phyloP scores from a whole-genome alignment of 495 filamentous ascomycete species.

The Aspergillus heteromorphus region DNA sequence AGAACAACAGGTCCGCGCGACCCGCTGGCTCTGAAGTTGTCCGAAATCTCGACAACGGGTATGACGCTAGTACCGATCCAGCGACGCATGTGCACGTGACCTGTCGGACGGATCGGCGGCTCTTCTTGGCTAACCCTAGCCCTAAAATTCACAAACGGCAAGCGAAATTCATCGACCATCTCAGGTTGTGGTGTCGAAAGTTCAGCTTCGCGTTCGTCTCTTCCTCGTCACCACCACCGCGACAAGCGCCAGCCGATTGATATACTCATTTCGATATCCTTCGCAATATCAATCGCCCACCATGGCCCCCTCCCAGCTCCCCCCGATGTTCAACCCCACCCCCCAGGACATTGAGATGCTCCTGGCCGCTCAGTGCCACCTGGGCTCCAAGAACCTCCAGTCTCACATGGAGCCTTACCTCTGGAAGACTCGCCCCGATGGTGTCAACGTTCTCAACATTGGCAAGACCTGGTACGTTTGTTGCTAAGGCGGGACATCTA shows the following conservation, averaged over 20 bases:
- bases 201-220: constrained; percentile 32
- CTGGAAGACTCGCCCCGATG: constrained; percentile 97
- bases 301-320: constrained; percentile 92
- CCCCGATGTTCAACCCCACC: constrained; percentile 81
- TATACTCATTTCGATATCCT: constrained; percentile 45
- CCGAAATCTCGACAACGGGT: constrained; percentile 29
- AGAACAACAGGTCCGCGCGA: not conserved
- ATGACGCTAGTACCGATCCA: constrained; percentile 25
- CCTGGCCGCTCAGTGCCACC: constrained; percentile 90
- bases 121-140: constrained; percentile 30
- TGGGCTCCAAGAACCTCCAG: constrained; percentile 98
- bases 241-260: constrained; percentile 51
- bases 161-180: constrained; percentile 34
- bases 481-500: not conserved
- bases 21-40: constrained; percentile 15
- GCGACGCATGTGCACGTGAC: constrained; percentile 1
- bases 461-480: constrained; percentile 94
- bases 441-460: constrained; percentile 98
- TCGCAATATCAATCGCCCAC: constrained; percentile 55
- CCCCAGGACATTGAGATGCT: constrained; percentile 97
- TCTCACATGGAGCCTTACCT: constrained; percentile 99
- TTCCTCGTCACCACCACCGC: constrained; percentile 35
- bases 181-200: constrained; percentile 24
- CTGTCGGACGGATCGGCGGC: not conserved
- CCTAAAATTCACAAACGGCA: constrained; percentile 40